These are phyloP conservation scores for Cladorrhinum sp. DNA, from an alignment of 2,329 filamentous ascomycete genomes.

Conservation along the genomic window DNA sequence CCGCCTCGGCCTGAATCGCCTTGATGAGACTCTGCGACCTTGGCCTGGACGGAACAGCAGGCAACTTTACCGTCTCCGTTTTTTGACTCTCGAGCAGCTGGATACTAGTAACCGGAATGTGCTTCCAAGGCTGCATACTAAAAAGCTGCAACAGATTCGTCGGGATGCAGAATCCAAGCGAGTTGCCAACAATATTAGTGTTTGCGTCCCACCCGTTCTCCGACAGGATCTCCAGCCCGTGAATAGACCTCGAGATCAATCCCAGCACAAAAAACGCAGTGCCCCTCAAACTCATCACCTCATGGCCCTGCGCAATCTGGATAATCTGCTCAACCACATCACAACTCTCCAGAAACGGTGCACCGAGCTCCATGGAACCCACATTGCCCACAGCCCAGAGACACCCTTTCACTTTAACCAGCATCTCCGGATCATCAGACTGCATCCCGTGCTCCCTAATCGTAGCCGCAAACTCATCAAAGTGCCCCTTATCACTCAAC, in stretches of 20 bases:
- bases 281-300: conserved; percentile 88
- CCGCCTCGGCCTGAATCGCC: conserved; percentile 25
- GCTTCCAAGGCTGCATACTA: conserved; percentile 61
- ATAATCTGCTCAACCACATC: conserved; percentile 88
- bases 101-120: conserved; percentile 48
- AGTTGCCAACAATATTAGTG: conserved; percentile 76
- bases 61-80: conserved; percentile 47
- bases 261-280: conserved; percentile 97
- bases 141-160: conserved; percentile 75
- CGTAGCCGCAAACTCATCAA: conserved; percentile 85
- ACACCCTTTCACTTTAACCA: conserved; percentile 93
- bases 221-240: conserved; percentile 86
- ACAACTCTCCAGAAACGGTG: conserved; percentile 85
- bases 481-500: conserved; percentile 89
- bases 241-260: conserved; percentile 84
- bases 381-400: conserved; percentile 98
- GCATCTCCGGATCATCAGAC: conserved; percentile 76
- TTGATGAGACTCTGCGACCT: conserved; percentile 37
- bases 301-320: conserved; percentile 79
- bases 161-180: conserved; percentile 84
- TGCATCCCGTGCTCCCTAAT: conserved; percentile 86
- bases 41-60: conserved; percentile 40
- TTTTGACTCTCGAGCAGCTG: conserved; percentile 50
- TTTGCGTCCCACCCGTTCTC: conserved; percentile 93
- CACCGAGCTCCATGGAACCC: conserved; percentile 95